Evolutionary conservation across 805 yeast genomes (phyloP), one percentile per base, ranked within the genome.

Genomic region (Ogataea polymorpha): DNA sequence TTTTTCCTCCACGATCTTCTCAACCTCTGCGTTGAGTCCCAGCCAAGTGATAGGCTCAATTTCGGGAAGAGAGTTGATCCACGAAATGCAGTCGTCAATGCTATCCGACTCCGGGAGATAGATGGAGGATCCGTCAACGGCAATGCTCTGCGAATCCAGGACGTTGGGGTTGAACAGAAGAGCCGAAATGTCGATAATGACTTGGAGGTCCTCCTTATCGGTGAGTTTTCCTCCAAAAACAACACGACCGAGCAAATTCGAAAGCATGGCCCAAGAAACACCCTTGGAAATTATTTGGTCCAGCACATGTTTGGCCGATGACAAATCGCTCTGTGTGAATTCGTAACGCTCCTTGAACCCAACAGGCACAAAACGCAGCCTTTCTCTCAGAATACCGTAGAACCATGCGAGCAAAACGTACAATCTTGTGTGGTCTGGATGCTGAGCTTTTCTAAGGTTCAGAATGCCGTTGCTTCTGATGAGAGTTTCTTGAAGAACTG

Each of bases 281-380:
- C 32, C 17, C 8, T 39, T 30, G 4, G 38, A 40, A n/a, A 81
- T 54, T 51, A 74, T 55, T 33, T 66, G 61, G 29, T 67, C 67
- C 35, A 81, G 58, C 14, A 79, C 65, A 35, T 46, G 54, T 4
- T 70, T 48, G 2, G 79, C 81, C 16, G 77, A 67, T 9, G 65
- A 61, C 39, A 82, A 72, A 56, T 90, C 96, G n/a, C 80, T 62
- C 42, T 85, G 86, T 55, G 76, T 85, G 51, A 89, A 75, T 45
- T 85, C 95, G 54, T 86, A 82, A 8, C 49, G 54, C 48, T 74
- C 73, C 1, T 63, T 51, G 62, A 86, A 85, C 2, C 91, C 86
- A 2, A 75, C 55, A 0, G 91, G 88, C 1, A 69, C 71, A 48
- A 71, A 82, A 34, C 83, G 66, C 36, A 75, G 58, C 39, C 86